Evolutionary conservation across 345 rosid species (phyloP).

Genomic region (Ricinus communis): DNA sequence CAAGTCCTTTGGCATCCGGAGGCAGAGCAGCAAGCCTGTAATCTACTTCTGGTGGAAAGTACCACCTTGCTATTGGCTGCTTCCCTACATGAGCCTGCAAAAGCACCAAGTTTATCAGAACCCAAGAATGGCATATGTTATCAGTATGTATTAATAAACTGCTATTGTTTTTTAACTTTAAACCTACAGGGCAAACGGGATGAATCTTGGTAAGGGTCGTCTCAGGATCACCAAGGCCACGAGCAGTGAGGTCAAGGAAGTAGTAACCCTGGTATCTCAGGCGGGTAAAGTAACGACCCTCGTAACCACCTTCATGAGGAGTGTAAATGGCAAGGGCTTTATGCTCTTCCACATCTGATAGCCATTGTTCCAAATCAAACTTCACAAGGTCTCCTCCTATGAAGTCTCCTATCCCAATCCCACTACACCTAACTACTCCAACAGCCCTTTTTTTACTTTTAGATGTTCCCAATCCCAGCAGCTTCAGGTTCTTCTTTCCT

Average conservation of each 20-base stretch:
- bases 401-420: slow-evolving; percentile 55
- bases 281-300: slow-evolving; percentile 80
- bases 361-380: slow-evolving; percentile 71
- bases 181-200: slow-evolving; percentile 85
- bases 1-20: slow-evolving; percentile 75
- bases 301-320: slow-evolving; percentile 94
- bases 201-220: slow-evolving; percentile 80
- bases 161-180: neutral
- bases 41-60: slow-evolving; percentile 90
- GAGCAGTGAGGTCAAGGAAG: slow-evolving; percentile 88
- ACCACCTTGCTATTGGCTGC: slow-evolving; percentile 97
- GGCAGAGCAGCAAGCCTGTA: slow-evolving; percentile 73
- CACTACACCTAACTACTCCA: slow-evolving; percentile 37
- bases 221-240: slow-evolving; percentile 96
- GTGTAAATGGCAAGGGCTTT: slow-evolving; percentile 81
- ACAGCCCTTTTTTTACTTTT: neutral
- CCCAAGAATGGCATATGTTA: neutral
- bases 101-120: neutral
- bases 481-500: neutral
- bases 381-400: slow-evolving; percentile 80
- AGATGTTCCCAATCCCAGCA: neutral
- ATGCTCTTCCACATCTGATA: slow-evolving; percentile 82
- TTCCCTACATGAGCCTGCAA: slow-evolving; percentile 82
- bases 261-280: slow-evolving; percentile 75
- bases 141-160: neutral